Conservation (phyloP, 371 early-diverging fungal species). For the Scutellospora calospora region DNA sequence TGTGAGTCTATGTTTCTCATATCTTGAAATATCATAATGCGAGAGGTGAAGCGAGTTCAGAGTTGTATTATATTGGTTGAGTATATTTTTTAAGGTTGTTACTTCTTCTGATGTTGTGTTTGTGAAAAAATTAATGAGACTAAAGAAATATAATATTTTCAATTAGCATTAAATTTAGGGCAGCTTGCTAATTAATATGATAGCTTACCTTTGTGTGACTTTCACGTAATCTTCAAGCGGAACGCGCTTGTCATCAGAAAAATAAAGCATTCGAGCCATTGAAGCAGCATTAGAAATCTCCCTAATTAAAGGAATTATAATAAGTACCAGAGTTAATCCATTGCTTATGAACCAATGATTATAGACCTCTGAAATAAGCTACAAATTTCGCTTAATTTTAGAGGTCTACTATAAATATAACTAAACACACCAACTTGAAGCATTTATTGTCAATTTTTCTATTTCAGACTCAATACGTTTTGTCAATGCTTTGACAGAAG, state of each 20-base stretch:
- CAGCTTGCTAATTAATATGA: background rate
- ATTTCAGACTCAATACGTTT: slow-evolving; percentile 57
- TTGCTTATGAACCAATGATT: background rate
- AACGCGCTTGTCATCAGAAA: slow-evolving; percentile 57
- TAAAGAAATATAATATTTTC: slow-evolving; percentile 36
- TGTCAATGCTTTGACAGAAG: slow-evolving; percentile 62
- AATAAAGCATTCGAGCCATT: slow-evolving; percentile 57
- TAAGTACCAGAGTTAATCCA: background rate
- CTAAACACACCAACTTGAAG: slow-evolving; percentile 59
- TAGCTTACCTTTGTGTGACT: slow-evolving; percentile 58
- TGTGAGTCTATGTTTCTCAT: slow-evolving; percentile 57
- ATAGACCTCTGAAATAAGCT: too few relatives aligned
- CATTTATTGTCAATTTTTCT: slow-evolving; percentile 62
- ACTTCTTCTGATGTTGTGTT: slow-evolving; percentile 31
- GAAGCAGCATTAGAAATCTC: slow-evolving; percentile 60
- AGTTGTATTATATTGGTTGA: slow-evolving; percentile 53
- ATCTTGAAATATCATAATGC: slow-evolving; percentile 57
- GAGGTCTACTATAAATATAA: background rate
- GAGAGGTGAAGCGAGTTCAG: slow-evolving; percentile 54
- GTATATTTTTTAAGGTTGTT: slow-evolving; percentile 49
- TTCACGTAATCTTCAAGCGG: slow-evolving; percentile 59
- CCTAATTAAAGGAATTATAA: slow-evolving; percentile 47
- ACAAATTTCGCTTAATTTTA: too few relatives aligned
- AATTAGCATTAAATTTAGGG: background rate
- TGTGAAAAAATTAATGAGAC: slow-evolving; percentile 57